A percentile compares a stretch with the other conserved stretches of the same genome.
Conservation (phyloP, 106 monocot species). For the Alisma plantagoaquatica region DNA sequence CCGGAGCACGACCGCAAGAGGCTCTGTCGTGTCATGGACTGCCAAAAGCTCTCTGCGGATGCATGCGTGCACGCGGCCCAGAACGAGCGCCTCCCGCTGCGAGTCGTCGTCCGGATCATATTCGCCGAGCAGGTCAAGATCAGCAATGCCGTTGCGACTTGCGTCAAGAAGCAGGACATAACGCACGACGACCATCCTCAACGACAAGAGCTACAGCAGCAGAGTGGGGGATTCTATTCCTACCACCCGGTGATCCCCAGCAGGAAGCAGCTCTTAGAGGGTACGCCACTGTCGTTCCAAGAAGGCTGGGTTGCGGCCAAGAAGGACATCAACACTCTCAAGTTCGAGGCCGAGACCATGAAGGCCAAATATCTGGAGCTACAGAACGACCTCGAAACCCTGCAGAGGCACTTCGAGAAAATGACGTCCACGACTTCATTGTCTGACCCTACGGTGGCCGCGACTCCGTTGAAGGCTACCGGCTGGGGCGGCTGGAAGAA, state of each 20-base stretch:
- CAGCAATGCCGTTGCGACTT: slow-evolving; percentile 76
- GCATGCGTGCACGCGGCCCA: slow-evolving; percentile 99
- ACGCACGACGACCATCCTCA: not conserved
- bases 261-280: slow-evolving; percentile 55
- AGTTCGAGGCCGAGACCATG: slow-evolving; percentile 86
- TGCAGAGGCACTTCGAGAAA: slow-evolving; percentile 81
- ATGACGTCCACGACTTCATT: slow-evolving; percentile 9
- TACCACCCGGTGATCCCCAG: slow-evolving; percentile 43
- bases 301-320: slow-evolving; percentile 87
- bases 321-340: slow-evolving; percentile 90
- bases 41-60: slow-evolving; percentile 96
- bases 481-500: slow-evolving; percentile 74
- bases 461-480: slow-evolving; percentile 24
- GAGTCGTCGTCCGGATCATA: slow-evolving; percentile 80
- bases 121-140: slow-evolving; percentile 96
- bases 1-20: slow-evolving; percentile 93
- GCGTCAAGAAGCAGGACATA: slow-evolving; percentile 22
- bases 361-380: slow-evolving; percentile 88
- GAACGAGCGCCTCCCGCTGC: slow-evolving; percentile 95
- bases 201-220: too few species aligned
- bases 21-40: slow-evolving; percentile 92
- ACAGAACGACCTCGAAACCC: slow-evolving; percentile 71
- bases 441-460: slow-evolving; percentile 7
- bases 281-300: slow-evolving; percentile 85
- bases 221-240: too few species aligned